phyloP scores from a whole-genome alignment of 208 protist genomes.

The Trypanosomatidae sp. region DNA sequence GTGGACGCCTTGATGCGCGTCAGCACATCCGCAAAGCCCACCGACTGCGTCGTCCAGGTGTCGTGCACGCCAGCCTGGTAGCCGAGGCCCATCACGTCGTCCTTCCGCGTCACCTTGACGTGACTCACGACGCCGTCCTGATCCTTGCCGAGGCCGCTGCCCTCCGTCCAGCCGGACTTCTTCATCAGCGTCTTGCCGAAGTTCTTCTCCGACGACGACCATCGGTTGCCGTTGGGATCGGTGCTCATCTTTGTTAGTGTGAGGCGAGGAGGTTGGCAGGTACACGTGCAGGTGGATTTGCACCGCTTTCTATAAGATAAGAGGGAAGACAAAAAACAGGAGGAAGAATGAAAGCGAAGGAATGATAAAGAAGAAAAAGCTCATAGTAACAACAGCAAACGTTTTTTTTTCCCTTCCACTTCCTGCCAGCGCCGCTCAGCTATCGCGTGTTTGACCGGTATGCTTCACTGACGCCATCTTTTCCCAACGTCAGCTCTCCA shows the following conservation, averaged over 20 bases:
- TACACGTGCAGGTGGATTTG: too few species aligned
- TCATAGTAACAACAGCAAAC: too few species aligned
- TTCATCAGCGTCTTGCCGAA: conserved; percentile 87
- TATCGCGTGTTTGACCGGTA: too few species aligned
- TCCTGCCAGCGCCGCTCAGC: too few species aligned
- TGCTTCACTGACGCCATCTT: too few species aligned
- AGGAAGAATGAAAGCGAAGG: not conserved
- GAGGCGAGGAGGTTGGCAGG: too few species aligned
- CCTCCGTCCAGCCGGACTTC: conserved; percentile 93
- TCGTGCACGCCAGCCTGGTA: conserved; percentile 84
- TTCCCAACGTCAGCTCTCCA: too few species aligned
- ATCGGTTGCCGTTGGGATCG: conserved; percentile 87
- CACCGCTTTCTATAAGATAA: not conserved
- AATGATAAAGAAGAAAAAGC: too few species aligned
- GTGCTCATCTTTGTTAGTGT: too few species aligned
- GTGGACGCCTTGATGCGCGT: conserved; percentile 57
- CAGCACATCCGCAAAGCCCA: conserved; percentile 87
- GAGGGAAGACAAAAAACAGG: not conserved
- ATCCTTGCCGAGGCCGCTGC: conserved; percentile 83
- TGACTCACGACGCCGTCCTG: conserved; percentile 80
- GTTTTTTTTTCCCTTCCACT: too few species aligned
- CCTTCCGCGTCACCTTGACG: conserved; percentile 89
- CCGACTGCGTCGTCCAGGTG: conserved; percentile 84
- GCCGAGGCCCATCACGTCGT: conserved; percentile 86
- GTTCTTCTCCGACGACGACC: conserved; percentile 77